A percentile compares a stretch with the other conserved stretches of the same genome.
phyloP scores from a whole-genome alignment of 768 basidiomycete species.

The Steccherinum ochraceum region DNA sequence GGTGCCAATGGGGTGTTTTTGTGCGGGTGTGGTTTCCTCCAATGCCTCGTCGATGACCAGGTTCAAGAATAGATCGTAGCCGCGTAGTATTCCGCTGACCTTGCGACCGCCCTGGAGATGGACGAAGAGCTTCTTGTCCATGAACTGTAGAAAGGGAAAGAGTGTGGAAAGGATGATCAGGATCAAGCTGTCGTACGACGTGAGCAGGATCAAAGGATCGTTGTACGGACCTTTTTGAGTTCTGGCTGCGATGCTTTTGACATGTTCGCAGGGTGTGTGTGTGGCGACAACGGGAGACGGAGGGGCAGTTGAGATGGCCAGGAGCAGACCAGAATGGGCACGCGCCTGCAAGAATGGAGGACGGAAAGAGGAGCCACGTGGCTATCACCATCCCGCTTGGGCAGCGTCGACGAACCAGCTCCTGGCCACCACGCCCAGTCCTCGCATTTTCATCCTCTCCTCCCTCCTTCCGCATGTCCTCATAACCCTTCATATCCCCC shows the following conservation, averaged over 20 bases:
- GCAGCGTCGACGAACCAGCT: neutral
- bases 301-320: neutral
- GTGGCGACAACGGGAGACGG: neutral
- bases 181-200: too few relatives aligned
- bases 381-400: neutral
- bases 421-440: neutral
- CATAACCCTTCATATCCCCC: too few relatives aligned
- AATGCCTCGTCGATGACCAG: slow-evolving; percentile 93
- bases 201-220: slow-evolving; percentile 3
- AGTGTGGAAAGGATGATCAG: neutral
- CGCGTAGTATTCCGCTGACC: slow-evolving; percentile 91
- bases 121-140: slow-evolving; percentile 97
- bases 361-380: neutral
- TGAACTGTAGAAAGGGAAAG: slow-evolving; percentile 61
- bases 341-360: too few relatives aligned
- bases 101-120: slow-evolving; percentile 92
- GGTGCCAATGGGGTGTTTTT: slow-evolving; percentile 88
- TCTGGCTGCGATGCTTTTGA: slow-evolving; percentile 96
- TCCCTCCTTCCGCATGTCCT: too few relatives aligned
- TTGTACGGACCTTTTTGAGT: slow-evolving; percentile 83
- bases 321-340: too few relatives aligned
- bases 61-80: slow-evolving; percentile 98
- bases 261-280: slow-evolving; percentile 33
- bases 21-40: slow-evolving; percentile 86
- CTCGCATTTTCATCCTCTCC: too few relatives aligned